phyloP scores from a whole-genome alignment of 225 moss, liverwort and hornwort genomes.

The Takakia lepidozioides region DNA sequence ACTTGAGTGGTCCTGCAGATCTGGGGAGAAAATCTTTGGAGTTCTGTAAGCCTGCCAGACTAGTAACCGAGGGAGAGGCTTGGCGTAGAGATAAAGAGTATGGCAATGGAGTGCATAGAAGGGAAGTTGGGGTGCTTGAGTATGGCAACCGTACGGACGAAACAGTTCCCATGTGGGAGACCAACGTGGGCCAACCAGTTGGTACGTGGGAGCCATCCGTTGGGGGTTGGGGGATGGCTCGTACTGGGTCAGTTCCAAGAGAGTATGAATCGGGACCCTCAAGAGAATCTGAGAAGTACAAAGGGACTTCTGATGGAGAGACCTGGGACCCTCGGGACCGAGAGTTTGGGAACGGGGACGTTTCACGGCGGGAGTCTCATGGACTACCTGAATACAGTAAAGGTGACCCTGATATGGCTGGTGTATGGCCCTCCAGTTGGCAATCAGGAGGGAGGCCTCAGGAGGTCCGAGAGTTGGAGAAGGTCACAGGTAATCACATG shows the following conservation, averaged over 20 bases:
- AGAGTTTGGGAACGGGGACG: conserved; percentile 27
- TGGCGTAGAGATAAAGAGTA: conserved; percentile 54
- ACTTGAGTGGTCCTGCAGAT: conserved; percentile 33
- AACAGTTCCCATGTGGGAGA: conserved; percentile 35
- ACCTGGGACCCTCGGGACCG: conserved; percentile 42
- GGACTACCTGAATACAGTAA: conserved; percentile 33
- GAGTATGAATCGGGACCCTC: conserved; percentile 34
- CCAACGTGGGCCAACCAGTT: conserved; percentile 24
- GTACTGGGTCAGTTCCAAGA: conserved; percentile 22
- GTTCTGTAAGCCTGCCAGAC: conserved; percentile 17
- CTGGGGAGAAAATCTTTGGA: conserved; percentile 19
- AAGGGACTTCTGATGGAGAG: conserved; percentile 38
- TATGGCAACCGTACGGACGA: conserved; percentile 36
- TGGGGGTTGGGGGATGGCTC: conserved; percentile 40
- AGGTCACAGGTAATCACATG: conserved; percentile 25
- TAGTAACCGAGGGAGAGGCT: conserved; percentile 33
- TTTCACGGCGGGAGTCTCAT: conserved; percentile 32
- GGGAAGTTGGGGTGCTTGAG: conserved; percentile 9
- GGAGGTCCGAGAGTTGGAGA: conserved; percentile 44
- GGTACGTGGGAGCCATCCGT: conserved; percentile 36
- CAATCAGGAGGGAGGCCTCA: conserved; percentile 28
- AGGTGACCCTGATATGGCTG: conserved; percentile 31
- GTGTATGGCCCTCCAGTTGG: conserved; percentile 40
- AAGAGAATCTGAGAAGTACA: conserved; percentile 26
- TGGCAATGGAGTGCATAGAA: conserved; percentile 2